Evolutionary conservation across 495 filamentous ascomycete species (phyloP), one percentile per base, ranked within the genome.

Genomic region (Tuber microsphaerosporum): DNA sequence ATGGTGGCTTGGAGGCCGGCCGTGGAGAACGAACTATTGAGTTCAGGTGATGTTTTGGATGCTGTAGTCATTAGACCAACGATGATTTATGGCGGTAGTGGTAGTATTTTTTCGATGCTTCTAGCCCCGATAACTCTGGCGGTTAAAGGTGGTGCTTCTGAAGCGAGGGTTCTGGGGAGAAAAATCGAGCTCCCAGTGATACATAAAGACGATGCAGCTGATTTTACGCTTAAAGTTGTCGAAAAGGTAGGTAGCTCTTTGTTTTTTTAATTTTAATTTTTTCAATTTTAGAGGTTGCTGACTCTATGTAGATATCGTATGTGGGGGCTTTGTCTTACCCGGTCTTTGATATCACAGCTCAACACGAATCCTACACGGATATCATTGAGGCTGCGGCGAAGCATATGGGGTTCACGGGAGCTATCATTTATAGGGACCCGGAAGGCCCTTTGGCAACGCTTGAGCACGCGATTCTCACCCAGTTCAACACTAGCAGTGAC

Each of bases 201-300:
- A 61, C 72, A 73, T 39, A 73, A 73, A 31, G 72, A 73, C 22
- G 72, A 73, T 37, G 1, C 68, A 22, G 72, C 72, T 17, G 72
- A 73, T 20, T 73, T 73, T 26, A 41, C 37, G 3, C n/a, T 73
- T 14, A 73, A 65, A 31, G 48, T 73, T 37, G 72, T 73, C 10
- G 72, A 73, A 39, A 73, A 73, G 48, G 72, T 41, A 37, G 41
- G 46, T 17, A 22, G 20, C 17, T 39, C 26, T 26, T 61, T 68
- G 2, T 34, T 34, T 31, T 1, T 8, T 8, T 8, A 0, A 12
- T 43, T 22, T 26, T 56, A 26, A 4, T 26, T 56, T 56, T 56
- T 26, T 12, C 56, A 16, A 61, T 16, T 5, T 34, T 14, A 5
- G 26, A 7, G 14, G 26, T 7, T 17, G 26, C 56, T 65, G 26